Conservation (phyloP, 2,329 filamentous ascomycete species). For the Alternaria ventricosa region DNA sequence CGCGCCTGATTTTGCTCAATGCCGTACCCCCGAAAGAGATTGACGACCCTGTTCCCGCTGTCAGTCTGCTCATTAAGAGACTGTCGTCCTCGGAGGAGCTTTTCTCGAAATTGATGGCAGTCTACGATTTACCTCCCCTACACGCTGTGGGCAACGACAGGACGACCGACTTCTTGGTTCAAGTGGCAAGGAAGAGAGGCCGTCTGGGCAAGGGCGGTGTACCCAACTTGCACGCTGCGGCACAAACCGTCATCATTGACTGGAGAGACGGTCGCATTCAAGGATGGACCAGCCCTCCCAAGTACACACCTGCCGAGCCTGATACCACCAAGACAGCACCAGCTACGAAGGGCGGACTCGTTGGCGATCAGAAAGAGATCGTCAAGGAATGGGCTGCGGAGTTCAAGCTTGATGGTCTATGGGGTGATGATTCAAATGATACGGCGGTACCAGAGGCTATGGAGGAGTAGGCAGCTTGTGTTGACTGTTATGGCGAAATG, state of each 20-base stretch:
- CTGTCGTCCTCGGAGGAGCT: slow-evolving; percentile 76
- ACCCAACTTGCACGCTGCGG: slow-evolving; percentile 85
- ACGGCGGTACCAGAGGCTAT: slow-evolving; percentile 46
- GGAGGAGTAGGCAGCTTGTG: slow-evolving; percentile 34
- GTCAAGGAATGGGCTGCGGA: slow-evolving; percentile 93
- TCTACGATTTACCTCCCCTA: slow-evolving; percentile 85
- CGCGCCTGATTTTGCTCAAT: slow-evolving; percentile 85
- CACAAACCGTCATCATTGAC: slow-evolving; percentile 93
- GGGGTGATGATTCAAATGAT: slow-evolving; percentile 68
- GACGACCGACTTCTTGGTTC: slow-evolving; percentile 89
- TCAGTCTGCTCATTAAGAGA: slow-evolving; percentile 81
- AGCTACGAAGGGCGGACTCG: slow-evolving; percentile 37
- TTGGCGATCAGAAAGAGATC: slow-evolving; percentile 77
- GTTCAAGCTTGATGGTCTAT: slow-evolving; percentile 92
- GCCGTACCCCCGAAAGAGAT: slow-evolving; percentile 94
- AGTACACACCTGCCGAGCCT: slow-evolving; percentile 62
- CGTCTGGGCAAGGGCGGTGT: slow-evolving; percentile 87
- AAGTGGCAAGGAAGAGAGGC: slow-evolving; percentile 92
- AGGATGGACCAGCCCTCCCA: slow-evolving; percentile 84
- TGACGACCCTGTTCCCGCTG: slow-evolving; percentile 86
- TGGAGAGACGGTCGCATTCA: slow-evolving; percentile 95
- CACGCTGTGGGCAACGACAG: slow-evolving; percentile 72
- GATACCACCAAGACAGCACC: slow-evolving; percentile 49
- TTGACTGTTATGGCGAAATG: slow-evolving; percentile 10
- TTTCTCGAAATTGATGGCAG: slow-evolving; percentile 77